Conservation (phyloP, 148 eudicot species). For the Selenicereus undatus region DNA sequence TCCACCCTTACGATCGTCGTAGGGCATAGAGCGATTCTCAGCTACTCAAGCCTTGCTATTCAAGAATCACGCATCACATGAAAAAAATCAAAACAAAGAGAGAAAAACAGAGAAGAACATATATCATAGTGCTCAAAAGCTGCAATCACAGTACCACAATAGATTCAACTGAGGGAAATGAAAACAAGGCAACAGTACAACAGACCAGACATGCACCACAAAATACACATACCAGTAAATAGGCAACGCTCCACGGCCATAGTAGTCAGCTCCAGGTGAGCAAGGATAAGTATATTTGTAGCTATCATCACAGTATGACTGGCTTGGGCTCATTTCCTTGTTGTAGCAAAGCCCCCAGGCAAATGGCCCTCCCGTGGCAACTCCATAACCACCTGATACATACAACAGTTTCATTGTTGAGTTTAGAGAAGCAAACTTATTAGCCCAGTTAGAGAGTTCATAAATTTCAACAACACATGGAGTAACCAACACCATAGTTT, state of each 20-base stretch:
- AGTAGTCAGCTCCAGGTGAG: conserved; percentile 79
- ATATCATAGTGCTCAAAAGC: neutral
- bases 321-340: conserved; percentile 93
- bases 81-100: neutral
- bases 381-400: conserved; percentile 89
- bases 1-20: neutral
- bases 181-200: neutral
- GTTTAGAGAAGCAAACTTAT: neutral
- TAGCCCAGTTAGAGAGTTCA: neutral
- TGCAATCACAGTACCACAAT: neutral
- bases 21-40: neutral
- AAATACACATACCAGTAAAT: conserved; percentile 60
- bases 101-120: neutral
- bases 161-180: neutral
- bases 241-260: conserved; percentile 95
- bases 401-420: neutral
- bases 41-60: neutral
- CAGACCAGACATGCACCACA: neutral
- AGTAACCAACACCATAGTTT: neutral
- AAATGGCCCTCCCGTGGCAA: conserved; percentile 86
- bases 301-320: conserved; percentile 75
- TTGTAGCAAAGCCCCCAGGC: conserved; percentile 99
- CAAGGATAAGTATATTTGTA: conserved; percentile 83
- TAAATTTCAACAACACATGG: neutral
- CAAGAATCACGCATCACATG: neutral